Evolutionary conservation across 345 rosid species (phyloP), one percentile per base, ranked within the genome.

Genomic region (Euclidium syriacum): DNA sequence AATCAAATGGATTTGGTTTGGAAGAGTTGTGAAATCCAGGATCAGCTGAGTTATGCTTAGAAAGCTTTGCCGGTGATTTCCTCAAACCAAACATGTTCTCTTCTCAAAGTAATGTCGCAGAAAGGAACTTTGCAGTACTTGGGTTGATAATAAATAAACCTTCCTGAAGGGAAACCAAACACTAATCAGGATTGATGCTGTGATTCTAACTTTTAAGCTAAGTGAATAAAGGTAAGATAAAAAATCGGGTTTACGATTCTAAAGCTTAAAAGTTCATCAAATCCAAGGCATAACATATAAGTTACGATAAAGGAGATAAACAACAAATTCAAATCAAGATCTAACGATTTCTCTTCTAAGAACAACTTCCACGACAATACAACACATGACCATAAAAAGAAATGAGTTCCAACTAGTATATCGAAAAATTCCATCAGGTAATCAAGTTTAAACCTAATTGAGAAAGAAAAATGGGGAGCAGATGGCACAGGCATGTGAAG

Each of bases 1-100:
- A 87, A 79, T 80, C 90, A 53, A 94, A 94, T 2, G 96, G 99
- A 78, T 90, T 90, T 7, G 88, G 53, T 25, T 54, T 62, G 35
- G 88, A 78, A 69, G 85, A 62, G 6, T 53, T 54, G 52, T 44
- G 57, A 22, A 44, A 70, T 6, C 58, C 77, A 7, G 78, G 80
- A 70, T 79, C 89, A 62, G 58, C 79, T 1, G 79, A 66, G 77
- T 73, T 71, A 64, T 83, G 89, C 67, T 81, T 86, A 10, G 67
- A 40, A 62, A 57, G 69, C 76, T 75, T 85, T 18, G 84, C 19
- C 0, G 91, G 95, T 29, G 96, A 85, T 73, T 78, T 92, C 75
- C 64, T 89, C 17, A 68, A 75, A 58, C 84, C 84, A 65, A 76
- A 81, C 97, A 92, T 92, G 53, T 63, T 81, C 29, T 58, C 40